phyloP scores from a whole-genome alignment of 73 alveolate species.

The Paramecium octaurelia region DNA sequence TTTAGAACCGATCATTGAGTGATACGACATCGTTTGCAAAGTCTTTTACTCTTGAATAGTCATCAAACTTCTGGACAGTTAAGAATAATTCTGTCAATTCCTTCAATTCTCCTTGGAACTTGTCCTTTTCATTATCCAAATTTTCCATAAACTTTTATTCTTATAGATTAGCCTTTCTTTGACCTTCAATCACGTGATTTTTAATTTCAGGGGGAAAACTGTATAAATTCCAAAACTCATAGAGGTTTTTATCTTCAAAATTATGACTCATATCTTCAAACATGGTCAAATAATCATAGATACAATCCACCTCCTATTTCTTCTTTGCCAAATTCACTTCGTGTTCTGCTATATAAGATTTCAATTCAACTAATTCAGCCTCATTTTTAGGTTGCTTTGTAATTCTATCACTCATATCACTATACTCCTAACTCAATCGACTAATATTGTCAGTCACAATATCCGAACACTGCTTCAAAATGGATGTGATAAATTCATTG shows the following conservation, averaged over 20 bases:
- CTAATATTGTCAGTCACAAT: neutral
- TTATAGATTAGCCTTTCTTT: constrained; percentile 38
- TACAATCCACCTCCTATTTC: constrained; percentile 53
- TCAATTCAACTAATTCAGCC: constrained; percentile 54
- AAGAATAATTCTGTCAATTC: constrained; percentile 2
- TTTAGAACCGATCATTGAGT: constrained; percentile 65
- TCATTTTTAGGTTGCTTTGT: constrained; percentile 55
- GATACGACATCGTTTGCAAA: constrained; percentile 65
- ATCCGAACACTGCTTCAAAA: constrained; percentile 21
- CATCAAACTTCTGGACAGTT: constrained; percentile 20
- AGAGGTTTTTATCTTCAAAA: neutral
- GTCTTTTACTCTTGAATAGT: constrained; percentile 36
- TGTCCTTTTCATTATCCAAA: constrained; percentile 52
- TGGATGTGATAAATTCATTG: constrained; percentile 41
- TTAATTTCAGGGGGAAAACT: constrained; percentile 38
- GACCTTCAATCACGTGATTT: constrained; percentile 53
- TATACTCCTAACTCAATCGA: constrained; percentile 7
- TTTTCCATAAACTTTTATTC: constrained; percentile 55
- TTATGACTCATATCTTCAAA: constrained; percentile 33
- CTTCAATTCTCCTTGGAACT: constrained; percentile 26
- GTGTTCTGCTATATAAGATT: constrained; percentile 47
- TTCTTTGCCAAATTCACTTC: constrained; percentile 61
- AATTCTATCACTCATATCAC: constrained; percentile 32
- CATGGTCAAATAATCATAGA: constrained; percentile 42
- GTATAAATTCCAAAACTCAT: constrained; percentile 37